Percentiles rank a stretch among this genome's conserved stretches.
These are phyloP conservation scores for Canariomyces notabilis DNA, from an alignment of 2,329 filamentous ascomycete genomes.

Conservation along the genomic window DNA sequence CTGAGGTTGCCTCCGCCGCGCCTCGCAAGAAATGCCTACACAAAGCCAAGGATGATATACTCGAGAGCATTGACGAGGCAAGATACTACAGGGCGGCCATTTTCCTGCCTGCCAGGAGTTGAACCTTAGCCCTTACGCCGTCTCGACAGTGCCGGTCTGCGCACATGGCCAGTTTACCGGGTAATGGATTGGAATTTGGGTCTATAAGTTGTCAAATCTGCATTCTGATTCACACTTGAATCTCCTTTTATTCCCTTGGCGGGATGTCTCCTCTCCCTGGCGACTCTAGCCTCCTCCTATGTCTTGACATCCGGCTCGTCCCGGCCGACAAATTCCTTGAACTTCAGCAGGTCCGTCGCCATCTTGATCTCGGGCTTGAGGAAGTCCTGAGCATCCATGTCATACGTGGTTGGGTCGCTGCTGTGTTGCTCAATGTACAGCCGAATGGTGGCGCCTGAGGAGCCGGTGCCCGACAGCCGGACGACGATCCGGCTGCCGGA, in stretches of 20 bases:
- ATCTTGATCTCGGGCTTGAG: slow-evolving; percentile 84
- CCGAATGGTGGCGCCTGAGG: slow-evolving; percentile 91
- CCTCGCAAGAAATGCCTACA: slow-evolving; percentile 74
- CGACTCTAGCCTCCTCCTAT: slow-evolving; percentile 38
- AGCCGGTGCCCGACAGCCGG: slow-evolving; percentile 89
- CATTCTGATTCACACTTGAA: not conserved
- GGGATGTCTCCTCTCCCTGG: not conserved
- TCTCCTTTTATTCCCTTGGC: not conserved
- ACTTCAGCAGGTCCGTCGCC: slow-evolving; percentile 78
- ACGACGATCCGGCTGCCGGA: slow-evolving; percentile 94
- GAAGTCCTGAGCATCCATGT: slow-evolving; percentile 85
- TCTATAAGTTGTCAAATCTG: not conserved
- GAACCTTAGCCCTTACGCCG: not conserved
- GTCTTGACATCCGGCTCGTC: slow-evolving; percentile 97
- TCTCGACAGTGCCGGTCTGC: not conserved
- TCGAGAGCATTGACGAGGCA: slow-evolving; percentile 93
- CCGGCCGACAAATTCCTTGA: slow-evolving; percentile 89
- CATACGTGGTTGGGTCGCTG: slow-evolving; percentile 71
- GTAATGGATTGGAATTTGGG: not conserved
- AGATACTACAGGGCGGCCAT: slow-evolving; percentile 57
- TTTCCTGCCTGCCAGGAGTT: slow-evolving; percentile 19
- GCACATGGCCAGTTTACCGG: not conserved
- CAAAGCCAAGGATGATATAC: slow-evolving; percentile 80
- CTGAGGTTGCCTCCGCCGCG: slow-evolving; percentile 35
- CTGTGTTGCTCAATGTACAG: slow-evolving; percentile 97